Percentiles rank a stretch among this genome's conserved stretches.
Conservation (phyloP, 139 green algal species). For the Chlamydomonas eustigma region DNA sequence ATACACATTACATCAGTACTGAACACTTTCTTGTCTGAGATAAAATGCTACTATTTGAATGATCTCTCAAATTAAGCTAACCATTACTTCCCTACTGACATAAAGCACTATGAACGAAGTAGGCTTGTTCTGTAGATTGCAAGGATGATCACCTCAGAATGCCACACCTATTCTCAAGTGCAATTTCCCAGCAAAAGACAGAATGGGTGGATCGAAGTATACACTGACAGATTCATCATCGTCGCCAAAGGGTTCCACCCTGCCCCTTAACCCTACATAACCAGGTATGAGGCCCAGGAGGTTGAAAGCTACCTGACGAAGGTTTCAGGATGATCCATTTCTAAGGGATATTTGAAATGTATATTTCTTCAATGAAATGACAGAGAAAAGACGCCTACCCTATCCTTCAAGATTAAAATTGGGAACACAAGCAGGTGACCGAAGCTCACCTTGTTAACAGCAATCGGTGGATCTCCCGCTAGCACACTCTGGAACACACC, state of each 20-base stretch:
- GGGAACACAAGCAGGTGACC: too few relatives aligned
- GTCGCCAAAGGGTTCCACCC: constrained; percentile 39
- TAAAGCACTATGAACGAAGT: background rate
- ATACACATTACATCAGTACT: too few relatives aligned
- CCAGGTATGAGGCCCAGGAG: constrained; percentile 63
- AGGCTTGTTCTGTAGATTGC: background rate
- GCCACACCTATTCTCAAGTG: constrained; percentile 56
- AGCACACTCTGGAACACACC: constrained; percentile 62
- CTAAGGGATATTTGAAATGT: too few relatives aligned
- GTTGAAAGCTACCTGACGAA: constrained; percentile 47
- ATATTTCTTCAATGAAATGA: too few relatives aligned
- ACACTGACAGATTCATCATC: constrained; percentile 57
- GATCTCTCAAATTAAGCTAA: background rate
- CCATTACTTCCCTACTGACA: background rate
- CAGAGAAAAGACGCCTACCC: too few relatives aligned
- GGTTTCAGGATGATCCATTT: too few relatives aligned
- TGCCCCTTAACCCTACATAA: constrained; percentile 58
- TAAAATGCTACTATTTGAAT: too few relatives aligned
- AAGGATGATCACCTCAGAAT: too few relatives aligned
- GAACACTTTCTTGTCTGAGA: too few relatives aligned
- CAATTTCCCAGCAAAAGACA: constrained; percentile 42
- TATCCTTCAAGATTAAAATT: too few relatives aligned
- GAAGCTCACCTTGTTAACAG: constrained; percentile 64
- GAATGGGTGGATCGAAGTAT: constrained; percentile 64
- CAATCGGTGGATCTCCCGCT: constrained; percentile 51